Evolutionary conservation across 2,329 filamentous ascomycete species (phyloP).

Genomic region (Aspergillus ochraceoroseus): DNA sequence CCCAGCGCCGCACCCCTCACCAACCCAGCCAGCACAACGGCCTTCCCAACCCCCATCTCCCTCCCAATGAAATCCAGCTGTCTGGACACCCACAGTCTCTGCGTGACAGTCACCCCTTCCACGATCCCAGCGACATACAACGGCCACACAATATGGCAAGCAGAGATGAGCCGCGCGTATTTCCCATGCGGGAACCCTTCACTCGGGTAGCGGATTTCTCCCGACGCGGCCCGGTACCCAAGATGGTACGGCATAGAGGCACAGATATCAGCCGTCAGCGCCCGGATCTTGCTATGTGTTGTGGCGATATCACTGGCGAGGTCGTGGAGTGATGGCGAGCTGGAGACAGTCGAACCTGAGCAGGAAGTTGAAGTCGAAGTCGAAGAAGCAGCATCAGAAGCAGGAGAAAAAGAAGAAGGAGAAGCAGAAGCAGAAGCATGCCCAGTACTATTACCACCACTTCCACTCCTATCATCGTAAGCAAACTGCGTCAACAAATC

Average conservation of each 20-base stretch:
- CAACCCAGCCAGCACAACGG: conserved; percentile 3
- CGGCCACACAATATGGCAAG: conserved; percentile 3
- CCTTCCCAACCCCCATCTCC: conserved; percentile 9
- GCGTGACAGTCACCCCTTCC: conserved; percentile 5
- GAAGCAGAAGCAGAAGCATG: too few relatives aligned
- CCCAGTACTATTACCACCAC: not conserved
- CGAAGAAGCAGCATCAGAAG: too few relatives aligned
- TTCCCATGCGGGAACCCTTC: conserved; percentile 4
- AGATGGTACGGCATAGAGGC: conserved; percentile 10
- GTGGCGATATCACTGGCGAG: not conserved
- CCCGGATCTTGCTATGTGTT: conserved; percentile 3
- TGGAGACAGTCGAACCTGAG: too few relatives aligned
- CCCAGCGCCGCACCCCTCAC: not conserved
- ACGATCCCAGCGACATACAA: conserved; percentile 8
- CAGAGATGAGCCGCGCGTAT: conserved; percentile 4
- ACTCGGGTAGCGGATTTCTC: conserved; percentile 3
- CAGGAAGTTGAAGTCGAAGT: too few relatives aligned
- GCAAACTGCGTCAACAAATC: not conserved
- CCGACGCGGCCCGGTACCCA: conserved; percentile 1
- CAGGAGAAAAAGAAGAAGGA: too few relatives aligned
- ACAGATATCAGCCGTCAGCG: conserved; percentile 4
- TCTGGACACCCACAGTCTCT: conserved; percentile 8
- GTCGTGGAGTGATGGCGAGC: not conserved
- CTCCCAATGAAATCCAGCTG: conserved; percentile 4
- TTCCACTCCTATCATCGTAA: not conserved